Evolutionary conservation across 2,329 filamentous ascomycete species (phyloP).

Genomic region (Calonectria hongkongensis): DNA sequence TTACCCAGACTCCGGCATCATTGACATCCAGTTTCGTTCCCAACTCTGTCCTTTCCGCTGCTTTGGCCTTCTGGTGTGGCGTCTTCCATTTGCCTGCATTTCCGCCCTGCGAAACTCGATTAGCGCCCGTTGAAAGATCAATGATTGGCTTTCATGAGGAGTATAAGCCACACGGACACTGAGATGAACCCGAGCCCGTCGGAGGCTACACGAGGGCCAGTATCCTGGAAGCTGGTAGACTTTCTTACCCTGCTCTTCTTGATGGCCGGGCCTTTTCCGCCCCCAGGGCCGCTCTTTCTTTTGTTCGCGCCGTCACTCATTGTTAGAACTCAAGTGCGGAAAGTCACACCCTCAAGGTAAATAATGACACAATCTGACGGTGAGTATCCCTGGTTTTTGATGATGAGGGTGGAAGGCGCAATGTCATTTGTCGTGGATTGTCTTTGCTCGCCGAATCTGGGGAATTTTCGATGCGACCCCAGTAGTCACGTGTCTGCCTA

Average conservation of each 20-base stretch:
- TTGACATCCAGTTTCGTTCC: slow-evolving; percentile 76
- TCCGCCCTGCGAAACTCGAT: slow-evolving; percentile 64
- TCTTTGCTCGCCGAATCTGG: slow-evolving; percentile 2
- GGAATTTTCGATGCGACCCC: slow-evolving; percentile 28
- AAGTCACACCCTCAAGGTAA: not conserved
- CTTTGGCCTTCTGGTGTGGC: slow-evolving; percentile 73
- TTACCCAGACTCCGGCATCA: slow-evolving; percentile 86
- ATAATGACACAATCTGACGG: not conserved
- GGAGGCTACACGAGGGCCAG: not conserved
- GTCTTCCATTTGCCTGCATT: slow-evolving; percentile 77
- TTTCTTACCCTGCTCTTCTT: slow-evolving; percentile 66
- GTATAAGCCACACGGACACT: not conserved
- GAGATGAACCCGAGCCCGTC: not conserved
- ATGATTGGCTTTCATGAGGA: not conserved
- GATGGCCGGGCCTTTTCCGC: slow-evolving; percentile 51
- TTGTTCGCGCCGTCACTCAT: slow-evolving; percentile 61
- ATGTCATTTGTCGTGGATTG: not conserved
- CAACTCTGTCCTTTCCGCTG: slow-evolving; percentile 63
- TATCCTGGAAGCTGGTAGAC: not conserved
- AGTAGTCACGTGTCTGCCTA: slow-evolving; percentile 33
- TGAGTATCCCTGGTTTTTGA: not conserved
- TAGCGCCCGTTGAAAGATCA: slow-evolving; percentile 19
- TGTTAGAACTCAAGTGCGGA: not conserved
- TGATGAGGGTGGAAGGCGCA: not conserved
- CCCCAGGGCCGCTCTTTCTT: slow-evolving; percentile 58